Percentiles rank a stretch among this genome's conserved stretches.
phyloP scores from a whole-genome alignment of 257 asterid genomes.

The Haberlea rhodopensis region DNA sequence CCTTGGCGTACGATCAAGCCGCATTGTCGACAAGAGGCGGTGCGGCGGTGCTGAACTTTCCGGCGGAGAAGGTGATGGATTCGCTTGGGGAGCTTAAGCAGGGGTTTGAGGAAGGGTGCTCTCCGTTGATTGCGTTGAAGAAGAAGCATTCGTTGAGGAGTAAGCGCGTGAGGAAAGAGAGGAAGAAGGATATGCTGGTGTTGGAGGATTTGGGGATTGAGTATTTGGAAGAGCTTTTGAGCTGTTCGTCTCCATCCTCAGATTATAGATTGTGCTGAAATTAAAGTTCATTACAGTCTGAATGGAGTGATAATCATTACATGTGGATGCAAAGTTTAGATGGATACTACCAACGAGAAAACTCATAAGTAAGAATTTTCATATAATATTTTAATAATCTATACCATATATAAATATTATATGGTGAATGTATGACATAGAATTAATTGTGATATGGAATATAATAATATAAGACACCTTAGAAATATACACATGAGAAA shows the following conservation, averaged over 20 bases:
- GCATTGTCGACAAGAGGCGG: constrained; percentile 35
- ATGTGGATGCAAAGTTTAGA: too few relatives aligned
- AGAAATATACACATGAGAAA: too few relatives aligned
- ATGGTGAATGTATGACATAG: too few relatives aligned
- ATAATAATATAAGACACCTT: too few relatives aligned
- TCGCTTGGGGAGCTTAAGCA: constrained; percentile 29
- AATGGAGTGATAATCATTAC: too few relatives aligned
- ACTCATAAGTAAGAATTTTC: too few relatives aligned
- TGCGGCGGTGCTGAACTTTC: constrained; percentile 34
- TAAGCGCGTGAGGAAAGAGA: neutral
- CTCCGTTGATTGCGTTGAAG: constrained; percentile 35
- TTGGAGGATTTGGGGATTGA: constrained; percentile 37
- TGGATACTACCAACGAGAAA: too few relatives aligned
- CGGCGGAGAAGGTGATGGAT: constrained; percentile 30
- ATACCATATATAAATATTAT: too few relatives aligned
- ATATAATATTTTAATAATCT: too few relatives aligned
- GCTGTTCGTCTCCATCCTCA: constrained; percentile 17
- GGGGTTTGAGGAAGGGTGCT: constrained; percentile 24
- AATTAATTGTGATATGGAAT: too few relatives aligned
- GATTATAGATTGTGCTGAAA: too few relatives aligned
- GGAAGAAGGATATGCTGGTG: neutral
- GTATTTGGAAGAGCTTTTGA: constrained; percentile 32
- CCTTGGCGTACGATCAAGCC: constrained; percentile 37
- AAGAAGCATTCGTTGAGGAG: constrained; percentile 31
- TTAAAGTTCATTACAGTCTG: too few relatives aligned